A percentile compares a stretch with the other conserved stretches of the same genome.
These are phyloP conservation scores for Saccharomycopsis sp. DNA, from an alignment of 805 yeast species.

Conservation along the genomic window DNA sequence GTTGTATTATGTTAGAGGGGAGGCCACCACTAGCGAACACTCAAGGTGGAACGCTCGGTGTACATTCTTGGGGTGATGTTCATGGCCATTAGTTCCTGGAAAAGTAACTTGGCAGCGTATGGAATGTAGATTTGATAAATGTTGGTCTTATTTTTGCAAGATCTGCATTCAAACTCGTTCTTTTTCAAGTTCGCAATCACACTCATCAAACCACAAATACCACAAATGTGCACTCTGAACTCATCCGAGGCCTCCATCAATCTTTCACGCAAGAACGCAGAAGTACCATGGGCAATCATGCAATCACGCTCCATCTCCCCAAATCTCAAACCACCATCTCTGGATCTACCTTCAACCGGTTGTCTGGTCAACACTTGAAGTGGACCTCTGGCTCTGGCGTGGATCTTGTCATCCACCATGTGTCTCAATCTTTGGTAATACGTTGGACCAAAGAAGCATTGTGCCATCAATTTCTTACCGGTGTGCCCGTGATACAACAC, in stretches of 20 bases:
- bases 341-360: slow-evolving; percentile 98
- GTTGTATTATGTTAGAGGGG: too few species aligned
- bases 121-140: slow-evolving; percentile 97
- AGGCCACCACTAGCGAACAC: slow-evolving; percentile 17
- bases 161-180: slow-evolving; percentile 96
- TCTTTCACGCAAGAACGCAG: slow-evolving; percentile 94
- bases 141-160: slow-evolving; percentile 97
- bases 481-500: slow-evolving; percentile 99
- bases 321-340: slow-evolving; percentile 98
- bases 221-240: slow-evolving; percentile 95
- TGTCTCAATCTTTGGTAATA: slow-evolving; percentile 97
- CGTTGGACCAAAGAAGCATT: slow-evolving; percentile 98
- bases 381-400: slow-evolving; percentile 98
- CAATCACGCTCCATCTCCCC: slow-evolving; percentile 99
- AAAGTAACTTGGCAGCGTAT: slow-evolving; percentile 93
- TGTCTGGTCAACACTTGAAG: slow-evolving; percentile 96
- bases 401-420: slow-evolving; percentile 98
- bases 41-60: slow-evolving; percentile 53
- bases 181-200: slow-evolving; percentile 96
- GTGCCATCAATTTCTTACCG: slow-evolving; percentile 96
- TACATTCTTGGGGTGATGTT: slow-evolving; percentile 94
- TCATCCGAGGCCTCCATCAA: slow-evolving; percentile 99
- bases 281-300: slow-evolving; percentile 99
- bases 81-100: slow-evolving; percentile 99
- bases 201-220: slow-evolving; percentile 96